These are phyloP conservation scores for Epichloe sp. DNA, from an alignment of 2,329 filamentous ascomycete species.

Conservation along the genomic window DNA sequence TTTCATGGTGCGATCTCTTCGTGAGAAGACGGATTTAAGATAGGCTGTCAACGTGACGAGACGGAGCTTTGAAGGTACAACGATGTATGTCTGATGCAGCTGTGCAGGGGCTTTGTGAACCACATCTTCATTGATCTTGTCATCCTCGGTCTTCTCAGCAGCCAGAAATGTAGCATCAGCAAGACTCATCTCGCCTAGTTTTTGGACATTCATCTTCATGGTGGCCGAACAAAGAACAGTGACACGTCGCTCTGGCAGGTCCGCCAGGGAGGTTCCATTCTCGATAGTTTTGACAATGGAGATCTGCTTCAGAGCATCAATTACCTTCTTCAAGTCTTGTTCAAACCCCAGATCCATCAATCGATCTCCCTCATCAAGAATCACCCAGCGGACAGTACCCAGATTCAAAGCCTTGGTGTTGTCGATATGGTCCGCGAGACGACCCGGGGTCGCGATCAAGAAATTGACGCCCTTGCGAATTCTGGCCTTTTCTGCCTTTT, in stretches of 20 bases:
- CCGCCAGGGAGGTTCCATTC: constrained; percentile 42
- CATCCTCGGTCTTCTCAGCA: constrained; percentile 40
- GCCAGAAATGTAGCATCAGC: constrained; percentile 85
- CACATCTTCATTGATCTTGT: constrained; percentile 32
- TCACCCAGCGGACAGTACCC: constrained; percentile 80
- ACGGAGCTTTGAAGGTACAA: constrained; percentile 80
- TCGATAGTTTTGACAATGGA: constrained; percentile 44
- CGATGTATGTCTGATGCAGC: constrained; percentile 79
- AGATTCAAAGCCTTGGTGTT: constrained; percentile 85
- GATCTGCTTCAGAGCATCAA: constrained; percentile 61
- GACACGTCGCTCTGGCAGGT: constrained; percentile 62
- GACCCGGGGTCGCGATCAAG: constrained; percentile 83
- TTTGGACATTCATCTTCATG: constrained; percentile 95
- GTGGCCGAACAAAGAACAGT: constrained; percentile 93
- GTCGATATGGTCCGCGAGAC: constrained; percentile 81
- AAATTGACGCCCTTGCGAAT: constrained; percentile 92
- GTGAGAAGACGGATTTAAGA: constrained; percentile 75
- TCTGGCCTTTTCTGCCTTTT: constrained; percentile 79
- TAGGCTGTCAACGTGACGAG: constrained; percentile 77
- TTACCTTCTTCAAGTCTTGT: constrained; percentile 79
- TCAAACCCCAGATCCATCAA: constrained; percentile 98
- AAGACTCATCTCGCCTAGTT: constrained; percentile 84
- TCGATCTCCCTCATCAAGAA: constrained; percentile 93
- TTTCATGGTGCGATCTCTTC: constrained; percentile 89
- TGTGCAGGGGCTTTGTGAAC: constrained; percentile 76